Base-by-base conservation (phyloP, 1,284 basidiomycete species). In the Moesziomyces sp. region DNA sequence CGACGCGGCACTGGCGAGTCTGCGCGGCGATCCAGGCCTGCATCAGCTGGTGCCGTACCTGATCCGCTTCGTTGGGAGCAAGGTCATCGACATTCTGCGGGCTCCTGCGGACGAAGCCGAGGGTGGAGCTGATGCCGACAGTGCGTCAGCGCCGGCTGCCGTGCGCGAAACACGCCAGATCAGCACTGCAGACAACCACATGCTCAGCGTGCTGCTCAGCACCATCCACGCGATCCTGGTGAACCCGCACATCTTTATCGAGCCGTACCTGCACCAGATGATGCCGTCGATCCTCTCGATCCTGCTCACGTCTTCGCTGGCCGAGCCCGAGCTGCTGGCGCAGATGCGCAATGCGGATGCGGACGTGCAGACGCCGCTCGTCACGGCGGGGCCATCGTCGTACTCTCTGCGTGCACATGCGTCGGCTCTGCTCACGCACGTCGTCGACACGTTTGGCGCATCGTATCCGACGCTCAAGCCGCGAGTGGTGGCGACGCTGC, bases 221-320 rank as follows among this genome's bases (percentile, higher is more conserved):
- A 77, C 81, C 21, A 57, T 83, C 38, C 75, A 80, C 46, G 76
- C 78, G 9, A 62, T 83, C 46, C 66, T 83, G 28, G 59, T 72
- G 38, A 74, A 99, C 95, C 83, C 88, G 87, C 54, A 91, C 91
- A 3, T 99, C n/a, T 97, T 96, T 80, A 90, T 98, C 28, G 96
- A 99, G 85, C 96, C 95, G 16, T 66, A 96, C 92, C 87, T 99
- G 5, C 96, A 98, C 81, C 96, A 98, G 90, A 88, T 98, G 49
- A 89, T 99, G 13, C 95, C 95, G 0, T 91, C 94, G 0, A 89
- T 97, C 44, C 89, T 99, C 26, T 96, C 95, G 4, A 91, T 92
- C 67, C 89, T 98, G 51, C 88, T 98, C 8, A 93, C 96, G 61
- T 92, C 93, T 0, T 89, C 91, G 10, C 88, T 97, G 8, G 86